Percentiles rank a stretch among this genome's conserved stretches.
These are phyloP conservation scores for Pythium plurisporium DNA, from an alignment of 352 stramenopile species.

Conservation along the genomic window DNA sequence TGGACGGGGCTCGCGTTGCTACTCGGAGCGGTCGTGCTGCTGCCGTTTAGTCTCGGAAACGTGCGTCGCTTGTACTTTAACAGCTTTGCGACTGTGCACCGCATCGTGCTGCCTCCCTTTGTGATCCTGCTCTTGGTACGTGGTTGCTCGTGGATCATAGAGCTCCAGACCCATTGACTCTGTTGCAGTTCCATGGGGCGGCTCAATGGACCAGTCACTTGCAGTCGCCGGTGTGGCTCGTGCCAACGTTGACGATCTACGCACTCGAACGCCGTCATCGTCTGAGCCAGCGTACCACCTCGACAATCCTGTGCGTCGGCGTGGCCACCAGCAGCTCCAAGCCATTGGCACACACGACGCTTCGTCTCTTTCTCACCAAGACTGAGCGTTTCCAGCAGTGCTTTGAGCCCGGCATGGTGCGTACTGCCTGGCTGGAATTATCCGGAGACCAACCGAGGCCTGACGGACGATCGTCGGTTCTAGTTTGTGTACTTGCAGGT, in stretches of 20 bases:
- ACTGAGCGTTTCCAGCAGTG: slow-evolving; percentile 19
- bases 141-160: background rate
- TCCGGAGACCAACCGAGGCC: too few species aligned
- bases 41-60: slow-evolving; percentile 23
- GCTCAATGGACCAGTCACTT: slow-evolving; percentile 28
- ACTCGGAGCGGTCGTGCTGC: slow-evolving; percentile 17
- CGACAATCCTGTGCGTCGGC: slow-evolving; percentile 22
- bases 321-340: background rate
- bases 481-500: slow-evolving; percentile 68
- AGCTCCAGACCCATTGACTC: background rate
- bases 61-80: slow-evolving; percentile 23
- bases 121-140: slow-evolving; percentile 28
- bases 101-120: slow-evolving; percentile 29
- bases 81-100: slow-evolving; percentile 29
- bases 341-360: background rate
- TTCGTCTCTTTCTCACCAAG: slow-evolving; percentile 33
- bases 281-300: background rate
- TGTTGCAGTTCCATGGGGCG: slow-evolving; percentile 33
- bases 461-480: background rate
- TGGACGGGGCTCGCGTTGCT: slow-evolving; percentile 42
- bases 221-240: slow-evolving; percentile 35
- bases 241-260: slow-evolving; percentile 27
- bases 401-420: slow-evolving; percentile 37
- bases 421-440: too few species aligned
- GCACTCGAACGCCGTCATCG: slow-evolving; percentile 25